Conservation (phyloP, 1,139 yeast genomes). For the Schwanniomyces etchellsii region DNA sequence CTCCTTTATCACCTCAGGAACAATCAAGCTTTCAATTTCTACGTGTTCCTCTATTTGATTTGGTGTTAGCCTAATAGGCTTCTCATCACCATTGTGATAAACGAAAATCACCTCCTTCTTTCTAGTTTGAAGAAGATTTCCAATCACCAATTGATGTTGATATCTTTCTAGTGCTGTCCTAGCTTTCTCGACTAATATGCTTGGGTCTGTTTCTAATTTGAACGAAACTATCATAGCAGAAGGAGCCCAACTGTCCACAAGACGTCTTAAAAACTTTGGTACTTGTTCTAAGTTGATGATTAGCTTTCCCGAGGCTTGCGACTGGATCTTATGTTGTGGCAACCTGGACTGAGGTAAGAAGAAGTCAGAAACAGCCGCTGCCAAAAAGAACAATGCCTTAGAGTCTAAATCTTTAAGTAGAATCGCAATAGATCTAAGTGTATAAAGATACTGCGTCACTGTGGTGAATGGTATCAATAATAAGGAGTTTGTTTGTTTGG, state of each 20-base stretch:
- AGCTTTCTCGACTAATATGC: conserved; percentile 70
- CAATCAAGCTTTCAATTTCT: conserved; percentile 72
- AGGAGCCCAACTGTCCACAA: conserved; percentile 94
- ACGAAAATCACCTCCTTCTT: conserved; percentile 88
- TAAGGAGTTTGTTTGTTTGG: conserved; percentile 53
- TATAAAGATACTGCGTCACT: conserved; percentile 87
- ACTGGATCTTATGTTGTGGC: conserved; percentile 93
- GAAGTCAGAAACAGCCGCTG: conserved; percentile 97
- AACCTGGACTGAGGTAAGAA: conserved; percentile 80
- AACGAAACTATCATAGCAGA: conserved; percentile 92
- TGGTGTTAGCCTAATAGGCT: conserved; percentile 49
- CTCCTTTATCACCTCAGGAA: conserved; percentile 63
- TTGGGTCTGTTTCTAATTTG: conserved; percentile 84
- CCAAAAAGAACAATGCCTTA: conserved; percentile 73
- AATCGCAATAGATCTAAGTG: conserved; percentile 65
- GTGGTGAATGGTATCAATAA: conserved; percentile 86
- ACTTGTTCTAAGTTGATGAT: conserved; percentile 89
- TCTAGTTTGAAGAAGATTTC: conserved; percentile 85
- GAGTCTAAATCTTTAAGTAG: conserved; percentile 48
- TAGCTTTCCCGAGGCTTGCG: conserved; percentile 63
- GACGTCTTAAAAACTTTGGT: conserved; percentile 82
- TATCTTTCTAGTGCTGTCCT: conserved; percentile 73
- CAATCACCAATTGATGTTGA: conserved; percentile 91
- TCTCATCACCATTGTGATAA: conserved; percentile 35
- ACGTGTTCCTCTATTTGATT: conserved; percentile 31